Evolutionary conservation across 352 stramenopile genomes (phyloP).

Genomic region (Phytophthora capsici): DNA sequence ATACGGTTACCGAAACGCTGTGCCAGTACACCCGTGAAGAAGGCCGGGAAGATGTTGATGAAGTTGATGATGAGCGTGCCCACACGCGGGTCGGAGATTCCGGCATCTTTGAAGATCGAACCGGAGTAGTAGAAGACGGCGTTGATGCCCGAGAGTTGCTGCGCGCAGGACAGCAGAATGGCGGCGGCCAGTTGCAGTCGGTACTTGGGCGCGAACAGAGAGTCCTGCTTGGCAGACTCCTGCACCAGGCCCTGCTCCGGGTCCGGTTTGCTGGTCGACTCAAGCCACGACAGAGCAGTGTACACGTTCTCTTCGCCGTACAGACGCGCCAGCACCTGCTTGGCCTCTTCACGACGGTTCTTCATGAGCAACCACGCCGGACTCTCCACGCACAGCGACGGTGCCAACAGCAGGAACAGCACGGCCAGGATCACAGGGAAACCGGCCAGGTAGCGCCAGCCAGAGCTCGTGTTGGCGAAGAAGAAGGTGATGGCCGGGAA

Average conservation of each 20-base stretch:
- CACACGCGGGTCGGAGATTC: constrained; percentile 16
- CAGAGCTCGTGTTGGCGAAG: constrained; percentile 20
- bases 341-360: constrained; percentile 8
- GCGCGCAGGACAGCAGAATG: constrained; percentile 37
- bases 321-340: constrained; percentile 28
- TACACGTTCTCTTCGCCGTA: constrained; percentile 36
- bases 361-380: constrained; percentile 31
- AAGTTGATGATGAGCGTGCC: constrained; percentile 25
- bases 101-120: background rate
- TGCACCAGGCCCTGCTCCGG: constrained; percentile 18
- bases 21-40: constrained; percentile 39
- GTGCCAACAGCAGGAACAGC: constrained; percentile 44
- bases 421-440: constrained; percentile 34
- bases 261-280: constrained; percentile 25
- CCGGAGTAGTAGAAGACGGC: constrained; percentile 19
- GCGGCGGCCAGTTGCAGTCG: constrained; percentile 45
- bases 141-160: constrained; percentile 65
- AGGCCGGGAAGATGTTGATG: constrained; percentile 23
- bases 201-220: constrained; percentile 31
- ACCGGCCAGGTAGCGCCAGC: constrained; percentile 31
- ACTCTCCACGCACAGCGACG: constrained; percentile 48
- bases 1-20: constrained; percentile 52
- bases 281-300: constrained; percentile 28
- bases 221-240: constrained; percentile 25
- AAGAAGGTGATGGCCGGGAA: constrained; percentile 27